Percentiles rank a stretch among this genome's conserved stretches.
phyloP scores from a whole-genome alignment of 2,329 filamentous ascomycete species.

The Ascosphaera acerosa region DNA sequence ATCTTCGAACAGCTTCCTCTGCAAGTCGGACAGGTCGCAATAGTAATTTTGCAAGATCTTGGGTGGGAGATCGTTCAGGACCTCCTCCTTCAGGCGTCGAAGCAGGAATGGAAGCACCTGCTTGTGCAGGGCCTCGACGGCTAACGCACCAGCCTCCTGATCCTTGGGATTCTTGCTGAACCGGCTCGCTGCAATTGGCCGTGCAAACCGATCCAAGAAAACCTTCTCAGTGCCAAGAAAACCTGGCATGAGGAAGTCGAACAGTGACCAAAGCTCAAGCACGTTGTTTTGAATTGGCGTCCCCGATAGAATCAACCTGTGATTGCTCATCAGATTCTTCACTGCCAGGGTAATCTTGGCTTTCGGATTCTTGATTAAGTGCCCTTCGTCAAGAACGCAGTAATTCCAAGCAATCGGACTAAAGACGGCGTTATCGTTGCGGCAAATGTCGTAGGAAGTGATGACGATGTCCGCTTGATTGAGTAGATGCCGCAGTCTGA shows the following conservation, averaged over 20 bases:
- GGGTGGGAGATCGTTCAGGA: conserved; percentile 80
- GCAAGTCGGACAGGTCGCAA: conserved; percentile 85
- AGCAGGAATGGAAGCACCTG: conserved; percentile 92
- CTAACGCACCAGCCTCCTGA: conserved; percentile 84
- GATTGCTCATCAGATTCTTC: conserved; percentile 72
- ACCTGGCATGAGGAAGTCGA: conserved; percentile 97
- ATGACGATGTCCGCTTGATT: conserved; percentile 73
- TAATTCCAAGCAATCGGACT: conserved; percentile 85
- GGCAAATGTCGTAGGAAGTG: conserved; percentile 92
- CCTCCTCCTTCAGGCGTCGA: conserved; percentile 89
- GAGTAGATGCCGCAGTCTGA: conserved; percentile 41
- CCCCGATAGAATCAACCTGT: conserved; percentile 83
- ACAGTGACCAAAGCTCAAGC: conserved; percentile 86
- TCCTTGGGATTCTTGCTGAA: conserved; percentile 97
- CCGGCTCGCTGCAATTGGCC: conserved; percentile 80
- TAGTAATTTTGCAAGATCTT: conserved; percentile 99
- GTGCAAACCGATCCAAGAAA: conserved; percentile 86
- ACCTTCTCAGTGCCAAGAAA: conserved; percentile 92
- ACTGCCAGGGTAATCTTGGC: conserved; percentile 88
- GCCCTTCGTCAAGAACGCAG: conserved; percentile 85
- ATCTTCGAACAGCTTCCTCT: conserved; percentile 87
- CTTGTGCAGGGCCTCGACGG: conserved; percentile 95
- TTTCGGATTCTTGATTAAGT: conserved; percentile 96
- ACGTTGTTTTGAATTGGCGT: conserved; percentile 98
- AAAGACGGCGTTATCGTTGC: conserved; percentile 77